phyloP scores from a whole-genome alignment of 1,284 basidiomycete genomes.

The Gomphus sp. region DNA sequence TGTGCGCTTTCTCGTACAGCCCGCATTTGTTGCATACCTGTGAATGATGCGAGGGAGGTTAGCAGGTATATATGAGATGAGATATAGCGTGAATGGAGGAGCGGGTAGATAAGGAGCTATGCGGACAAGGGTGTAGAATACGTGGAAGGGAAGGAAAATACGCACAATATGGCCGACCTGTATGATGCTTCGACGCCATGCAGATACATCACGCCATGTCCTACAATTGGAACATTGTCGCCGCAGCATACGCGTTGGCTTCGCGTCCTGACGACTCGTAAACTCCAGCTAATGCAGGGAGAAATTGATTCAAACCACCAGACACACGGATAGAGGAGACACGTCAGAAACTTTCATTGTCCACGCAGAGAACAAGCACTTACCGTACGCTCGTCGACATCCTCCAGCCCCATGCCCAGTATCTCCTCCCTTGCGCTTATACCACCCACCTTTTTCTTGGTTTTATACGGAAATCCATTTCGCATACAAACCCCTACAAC shows the following conservation, averaged over 20 bases:
- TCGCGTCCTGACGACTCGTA: conserved; percentile 9
- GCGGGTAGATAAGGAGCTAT: no score
- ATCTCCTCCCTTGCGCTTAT: not conserved
- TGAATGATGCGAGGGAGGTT: no score
- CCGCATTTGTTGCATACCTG: conserved; percentile 11
- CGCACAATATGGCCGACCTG: conserved; percentile 9
- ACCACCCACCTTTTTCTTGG: not conserved
- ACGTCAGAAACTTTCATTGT: not conserved
- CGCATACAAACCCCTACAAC: not conserved
- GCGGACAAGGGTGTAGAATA: no score
- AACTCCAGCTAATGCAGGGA: conserved; percentile 4
- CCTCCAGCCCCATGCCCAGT: conserved; percentile 8
- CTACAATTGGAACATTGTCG: conserved; percentile 10
- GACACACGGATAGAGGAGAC: not conserved
- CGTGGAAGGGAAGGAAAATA: not conserved
- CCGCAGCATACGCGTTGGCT: conserved; percentile 8
- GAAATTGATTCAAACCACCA: not conserved
- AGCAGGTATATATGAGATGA: no score
- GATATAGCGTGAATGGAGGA: no score
- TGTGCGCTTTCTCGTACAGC: conserved; percentile 10
- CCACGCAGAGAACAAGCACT: not conserved
- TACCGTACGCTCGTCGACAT: conserved; percentile 8
- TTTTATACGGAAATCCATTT: not conserved
- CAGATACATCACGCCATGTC: conserved; percentile 10
- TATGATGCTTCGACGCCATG: conserved; percentile 10